A percentile compares a stretch with the other conserved stretches of the same genome.
These are phyloP conservation scores for Exophiala alcalophila DNA, from an alignment of 2,329 filamentous ascomycete species.

Conservation along the genomic window DNA sequence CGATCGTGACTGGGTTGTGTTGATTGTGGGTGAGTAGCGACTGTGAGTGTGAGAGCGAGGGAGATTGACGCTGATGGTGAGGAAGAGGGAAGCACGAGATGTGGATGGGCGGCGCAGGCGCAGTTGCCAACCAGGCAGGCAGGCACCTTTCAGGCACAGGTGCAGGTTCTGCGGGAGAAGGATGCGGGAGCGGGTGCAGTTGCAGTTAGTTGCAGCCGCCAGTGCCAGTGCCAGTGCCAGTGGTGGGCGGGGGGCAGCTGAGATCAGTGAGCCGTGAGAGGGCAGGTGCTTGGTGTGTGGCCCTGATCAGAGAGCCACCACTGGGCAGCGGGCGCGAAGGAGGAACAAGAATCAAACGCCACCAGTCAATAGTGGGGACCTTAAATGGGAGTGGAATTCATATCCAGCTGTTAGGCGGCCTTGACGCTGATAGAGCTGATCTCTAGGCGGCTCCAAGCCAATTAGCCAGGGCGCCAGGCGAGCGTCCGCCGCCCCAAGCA, in stretches of 20 bases:
- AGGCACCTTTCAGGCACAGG: too few species aligned
- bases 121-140: too few species aligned
- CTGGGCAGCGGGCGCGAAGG: too few species aligned
- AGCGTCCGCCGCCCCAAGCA: slow-evolving; percentile 4
- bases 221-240: too few species aligned
- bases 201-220: too few species aligned
- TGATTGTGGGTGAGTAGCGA: slow-evolving; percentile 6
- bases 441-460: slow-evolving; percentile 5
- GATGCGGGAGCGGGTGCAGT: too few species aligned
- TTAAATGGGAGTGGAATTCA: slow-evolving; percentile 8
- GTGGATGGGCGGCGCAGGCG: too few species aligned
- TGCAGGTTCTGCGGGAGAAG: too few species aligned
- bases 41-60: slow-evolving; percentile 1
- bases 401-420: slow-evolving; percentile 5
- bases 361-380: slow-evolving; percentile 10
- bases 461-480: slow-evolving; percentile 1
- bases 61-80: slow-evolving; percentile 6
- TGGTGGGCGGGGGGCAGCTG: too few species aligned
- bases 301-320: neutral
- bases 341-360: neutral
- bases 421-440: slow-evolving; percentile 8
- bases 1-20: neutral
- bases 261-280: neutral
- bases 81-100: too few species aligned
- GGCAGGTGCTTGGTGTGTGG: neutral